phyloP scores from a whole-genome alignment of 1,139 yeast genomes.

The Scheffersomyces stambukii region DNA sequence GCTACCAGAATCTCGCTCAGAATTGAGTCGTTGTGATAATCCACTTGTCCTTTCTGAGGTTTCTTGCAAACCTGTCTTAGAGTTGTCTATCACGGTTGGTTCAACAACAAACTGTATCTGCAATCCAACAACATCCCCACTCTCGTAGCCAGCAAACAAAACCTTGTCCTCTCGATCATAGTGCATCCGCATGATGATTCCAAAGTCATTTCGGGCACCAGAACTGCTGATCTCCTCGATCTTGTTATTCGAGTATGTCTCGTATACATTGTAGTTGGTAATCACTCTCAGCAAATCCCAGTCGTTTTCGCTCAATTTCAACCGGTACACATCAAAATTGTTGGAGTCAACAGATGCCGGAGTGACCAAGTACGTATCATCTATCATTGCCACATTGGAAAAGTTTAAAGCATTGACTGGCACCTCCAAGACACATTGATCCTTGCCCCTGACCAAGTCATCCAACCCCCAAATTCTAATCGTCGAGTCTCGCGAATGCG shows the following conservation, averaged over 20 bases:
- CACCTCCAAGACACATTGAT: constrained; percentile 7
- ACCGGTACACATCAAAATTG: constrained; percentile 46
- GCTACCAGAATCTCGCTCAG: no score
- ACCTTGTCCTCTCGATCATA: constrained; percentile 22
- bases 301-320: constrained; percentile 16
- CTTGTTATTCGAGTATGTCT: no score
- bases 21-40: no score
- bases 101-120: constrained; percentile 16
- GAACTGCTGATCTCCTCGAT: no score
- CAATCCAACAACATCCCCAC: constrained; percentile 46
- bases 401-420: constrained; percentile 59
- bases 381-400: constrained; percentile 41
- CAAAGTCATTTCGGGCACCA: constrained; percentile 35
- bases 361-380: constrained; percentile 31
- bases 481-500: constrained; percentile 54
- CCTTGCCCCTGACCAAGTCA: no score
- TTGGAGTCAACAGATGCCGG: constrained; percentile 54
- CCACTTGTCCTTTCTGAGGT: no score
- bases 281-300: constrained; percentile 21
- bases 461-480: constrained; percentile 45
- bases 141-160: constrained; percentile 52
- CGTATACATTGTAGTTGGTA: constrained; percentile 14
- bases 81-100: no score
- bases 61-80: no score
- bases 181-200: constrained; percentile 50